Conservation (phyloP, 1,139 yeast species). For the Zygoascus meyerae region DNA sequence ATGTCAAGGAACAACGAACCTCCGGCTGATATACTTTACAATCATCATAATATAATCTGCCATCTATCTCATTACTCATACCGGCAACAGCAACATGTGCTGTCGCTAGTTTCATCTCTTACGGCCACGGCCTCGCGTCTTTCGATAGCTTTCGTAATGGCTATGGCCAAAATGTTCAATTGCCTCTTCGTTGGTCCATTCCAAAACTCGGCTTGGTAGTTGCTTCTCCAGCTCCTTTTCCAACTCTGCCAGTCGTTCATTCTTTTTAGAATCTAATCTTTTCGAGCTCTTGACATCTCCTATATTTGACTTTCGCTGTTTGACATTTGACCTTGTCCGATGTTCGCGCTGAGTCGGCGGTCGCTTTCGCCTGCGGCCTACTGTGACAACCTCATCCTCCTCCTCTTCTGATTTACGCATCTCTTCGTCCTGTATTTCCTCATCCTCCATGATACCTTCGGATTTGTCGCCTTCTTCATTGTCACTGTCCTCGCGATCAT, state of each 20-base stretch:
- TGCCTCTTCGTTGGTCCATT: slow-evolving; percentile 30
- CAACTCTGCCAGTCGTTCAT: slow-evolving; percentile 26
- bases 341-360: slow-evolving; percentile 1
- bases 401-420: slow-evolving; percentile 26
- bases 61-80: not conserved
- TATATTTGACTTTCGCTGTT: not conserved
- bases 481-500: slow-evolving; percentile 12
- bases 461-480: slow-evolving; percentile 13
- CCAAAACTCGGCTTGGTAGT: slow-evolving; percentile 21
- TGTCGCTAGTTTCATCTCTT: not conserved
- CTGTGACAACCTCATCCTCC: slow-evolving; percentile 25
- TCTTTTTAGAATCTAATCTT: slow-evolving; percentile 7
- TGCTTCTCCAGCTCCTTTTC: slow-evolving; percentile 16
- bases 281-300: slow-evolving; percentile 2
- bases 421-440: slow-evolving; percentile 10
- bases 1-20: slow-evolving; percentile 8
- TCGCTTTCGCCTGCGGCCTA: slow-evolving; percentile 25
- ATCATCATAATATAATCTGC: not conserved
- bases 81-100: not conserved
- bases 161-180: slow-evolving; percentile 24
- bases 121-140: slow-evolving; percentile 3
- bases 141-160: slow-evolving; percentile 23
- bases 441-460: slow-evolving; percentile 12
- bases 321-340: slow-evolving; percentile 9
- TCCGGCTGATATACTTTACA: slow-evolving; percentile 8